Evolutionary conservation across 2,329 filamentous ascomycete genomes (phyloP).

Genomic region (Fusarium papillatum): DNA sequence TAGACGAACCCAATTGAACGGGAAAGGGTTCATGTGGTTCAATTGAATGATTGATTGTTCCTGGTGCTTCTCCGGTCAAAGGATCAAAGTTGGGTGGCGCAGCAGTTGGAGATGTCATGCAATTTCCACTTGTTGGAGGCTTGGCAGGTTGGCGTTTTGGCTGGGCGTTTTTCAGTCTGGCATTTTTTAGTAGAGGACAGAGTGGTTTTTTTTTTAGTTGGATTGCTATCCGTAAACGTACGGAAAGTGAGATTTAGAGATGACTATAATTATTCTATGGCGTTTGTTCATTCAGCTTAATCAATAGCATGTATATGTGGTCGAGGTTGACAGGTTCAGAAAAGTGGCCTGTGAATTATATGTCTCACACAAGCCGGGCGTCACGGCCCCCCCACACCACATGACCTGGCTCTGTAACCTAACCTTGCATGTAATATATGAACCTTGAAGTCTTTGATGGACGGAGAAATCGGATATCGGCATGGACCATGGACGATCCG

Average conservation of each 20-base stretch:
- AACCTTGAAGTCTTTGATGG: neutral
- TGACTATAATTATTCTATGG: neutral
- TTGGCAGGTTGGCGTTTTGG: slow-evolving; percentile 18
- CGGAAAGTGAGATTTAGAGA: neutral
- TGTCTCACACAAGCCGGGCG: slow-evolving; percentile 21
- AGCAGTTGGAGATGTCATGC: slow-evolving; percentile 20
- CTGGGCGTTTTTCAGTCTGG: slow-evolving; percentile 2
- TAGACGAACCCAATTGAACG: neutral
- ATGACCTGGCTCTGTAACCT: neutral
- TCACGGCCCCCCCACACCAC: slow-evolving; percentile 16
- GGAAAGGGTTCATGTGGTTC: slow-evolving; percentile 3
- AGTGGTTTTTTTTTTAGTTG: neutral
- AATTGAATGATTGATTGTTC: slow-evolving; percentile 27
- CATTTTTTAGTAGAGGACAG: neutral
- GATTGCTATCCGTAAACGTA: neutral
- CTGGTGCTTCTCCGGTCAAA: neutral
- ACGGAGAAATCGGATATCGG: slow-evolving; percentile 25
- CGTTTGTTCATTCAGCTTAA: neutral
- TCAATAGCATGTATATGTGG: neutral
- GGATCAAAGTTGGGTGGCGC: slow-evolving; percentile 21
- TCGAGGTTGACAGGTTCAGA: neutral
- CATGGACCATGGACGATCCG: slow-evolving; percentile 11
- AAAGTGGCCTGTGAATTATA: neutral
- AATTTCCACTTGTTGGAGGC: slow-evolving; percentile 11
- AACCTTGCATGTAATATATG: neutral